Base-by-base conservation (phyloP, 2,329 filamentous ascomycete species). In the Stagonosporopsis chrysanthemi region DNA sequence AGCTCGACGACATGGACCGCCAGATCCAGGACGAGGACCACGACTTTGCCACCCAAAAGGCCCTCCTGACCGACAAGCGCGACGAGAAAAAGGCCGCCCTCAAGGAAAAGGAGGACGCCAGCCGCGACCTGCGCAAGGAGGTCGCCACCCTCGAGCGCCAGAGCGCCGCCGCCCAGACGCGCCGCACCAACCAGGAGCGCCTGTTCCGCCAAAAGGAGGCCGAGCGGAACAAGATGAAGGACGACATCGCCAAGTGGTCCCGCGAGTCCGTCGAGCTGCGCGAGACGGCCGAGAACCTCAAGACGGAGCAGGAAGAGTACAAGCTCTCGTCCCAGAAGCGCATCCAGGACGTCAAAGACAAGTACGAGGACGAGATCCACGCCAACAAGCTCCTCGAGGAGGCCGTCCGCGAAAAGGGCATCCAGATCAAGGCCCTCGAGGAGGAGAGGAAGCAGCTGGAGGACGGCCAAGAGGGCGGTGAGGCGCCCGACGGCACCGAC, bases 41-140 rank as follows among this genome's bases (percentile, higher is more conserved):
- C 39, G 82, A 84, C 44, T 82, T 81, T 53, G 68, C 77, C 44
- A 71, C 72, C 1, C 72, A 75, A 28, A 82, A 80, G 58, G 74
- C 75, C 1, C 75, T 78, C 11, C 64, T 97, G 29, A 86, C 88
- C 52, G 87, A 87, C 56, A 91, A 96, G 68, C 89, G 91, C 58
- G 91, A 96, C 64, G 85, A 89, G 47, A 87, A 97, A 73, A 88
- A 85, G 68, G 88, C 89, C 60, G 84, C 88, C 19, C 82, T 95
- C 51, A 95, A 91, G 73, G 91, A 96, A 70, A 97, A 96, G 75
- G 94, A 98, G 63, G 92, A 96, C 69, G 90, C 88, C 47, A 97
- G 92, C 45, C 88, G 91, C 41, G 92, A 92, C 70, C 78, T 97
- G 51, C 91, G 90, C 69, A 89, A 89, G 61, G 89, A 94, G 71